Base-by-base conservation (phyloP, 1,139 yeast genomes). In the Wickerhamiella infanticola region DNA sequence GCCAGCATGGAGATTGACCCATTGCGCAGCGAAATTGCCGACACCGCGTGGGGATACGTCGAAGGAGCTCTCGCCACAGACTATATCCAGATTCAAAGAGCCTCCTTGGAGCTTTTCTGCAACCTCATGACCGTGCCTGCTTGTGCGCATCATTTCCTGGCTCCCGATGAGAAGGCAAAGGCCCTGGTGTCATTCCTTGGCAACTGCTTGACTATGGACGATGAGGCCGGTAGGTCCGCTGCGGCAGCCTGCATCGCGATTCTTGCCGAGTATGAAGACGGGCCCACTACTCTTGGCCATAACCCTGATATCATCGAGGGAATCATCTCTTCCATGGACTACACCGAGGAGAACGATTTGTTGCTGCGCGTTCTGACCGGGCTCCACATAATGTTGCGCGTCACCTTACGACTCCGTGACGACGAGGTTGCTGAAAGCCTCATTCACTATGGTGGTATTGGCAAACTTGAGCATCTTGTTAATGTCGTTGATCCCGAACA, bases 241-340 rank as follows among this genome's bases (percentile, higher is more conserved):
- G 70, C 69, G 1, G 56, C 65, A 3, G 71, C 70, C 1, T 66
- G 68, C 11, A 44, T 67, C 26, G 71, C 70, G 3, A 57, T 60
- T 43, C 53, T 67, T 3, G 54, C 67, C 1, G 65, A 64, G 41
- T 65, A 65, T 64, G 62, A 56, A 7, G 56, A 50, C 7, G 62
- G 63, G 3, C 61, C 63, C 1, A 58, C 57, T 4, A 50, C 29
- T 3, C 43, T 54, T 24, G 56, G 55, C 37, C 52, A 44, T 45
- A 51, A 49, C 42, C 31, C 25, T 8, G 47, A 42, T 6, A 48
- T 55, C 23, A 41, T 53, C 39, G 47, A 41, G 35, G 41, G 47
- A n/a, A 38, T 54, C 11, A 43, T 48, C 31, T 18, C 33, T 26
- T 44, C 50, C 3, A 40, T 54, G 24, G 45, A 46, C 7, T 45